These are phyloP conservation scores for Schizochytrium sp. DNA, from an alignment of 108 stramenopile genomes.

Conservation along the genomic window DNA sequence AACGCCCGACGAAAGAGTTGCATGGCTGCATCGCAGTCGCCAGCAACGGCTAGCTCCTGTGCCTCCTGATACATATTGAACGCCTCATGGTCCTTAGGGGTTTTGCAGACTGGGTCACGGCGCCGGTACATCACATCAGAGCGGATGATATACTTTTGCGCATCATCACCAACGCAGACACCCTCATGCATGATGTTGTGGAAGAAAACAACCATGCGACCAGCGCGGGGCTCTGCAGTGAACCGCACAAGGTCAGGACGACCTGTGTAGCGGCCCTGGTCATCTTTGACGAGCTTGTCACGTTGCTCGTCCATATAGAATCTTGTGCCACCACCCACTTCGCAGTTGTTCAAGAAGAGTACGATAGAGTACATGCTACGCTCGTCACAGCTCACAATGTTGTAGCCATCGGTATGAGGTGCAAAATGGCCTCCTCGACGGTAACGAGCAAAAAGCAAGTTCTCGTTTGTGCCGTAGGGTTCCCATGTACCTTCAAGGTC, in stretches of 20 bases:
- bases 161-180: neutral
- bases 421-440: slow-evolving; percentile 60
- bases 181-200: slow-evolving; percentile 67
- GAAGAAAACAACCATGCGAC: slow-evolving; percentile 63
- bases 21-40: slow-evolving; percentile 48
- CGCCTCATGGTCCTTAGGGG: slow-evolving; percentile 51
- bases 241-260: slow-evolving; percentile 10
- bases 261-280: slow-evolving; percentile 34
- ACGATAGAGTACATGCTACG: slow-evolving; percentile 64
- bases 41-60: slow-evolving; percentile 47
- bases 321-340: slow-evolving; percentile 62
- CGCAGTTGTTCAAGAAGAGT: slow-evolving; percentile 60
- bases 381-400: slow-evolving; percentile 57
- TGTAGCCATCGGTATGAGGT: slow-evolving; percentile 67
- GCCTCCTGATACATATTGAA: slow-evolving; percentile 64
- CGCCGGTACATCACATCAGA: slow-evolving; percentile 65
- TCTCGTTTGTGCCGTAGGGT: slow-evolving; percentile 59
- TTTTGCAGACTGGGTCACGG: slow-evolving; percentile 61
- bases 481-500: slow-evolving; percentile 61
- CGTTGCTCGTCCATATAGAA: slow-evolving; percentile 61
- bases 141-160: slow-evolving; percentile 64
- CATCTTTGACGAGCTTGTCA: slow-evolving; percentile 44
- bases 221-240: slow-evolving; percentile 61
- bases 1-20: slow-evolving; percentile 57
- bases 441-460: slow-evolving; percentile 64